Conservation (phyloP, 108 stramenopile species). For the Cyclotella baltica region DNA sequence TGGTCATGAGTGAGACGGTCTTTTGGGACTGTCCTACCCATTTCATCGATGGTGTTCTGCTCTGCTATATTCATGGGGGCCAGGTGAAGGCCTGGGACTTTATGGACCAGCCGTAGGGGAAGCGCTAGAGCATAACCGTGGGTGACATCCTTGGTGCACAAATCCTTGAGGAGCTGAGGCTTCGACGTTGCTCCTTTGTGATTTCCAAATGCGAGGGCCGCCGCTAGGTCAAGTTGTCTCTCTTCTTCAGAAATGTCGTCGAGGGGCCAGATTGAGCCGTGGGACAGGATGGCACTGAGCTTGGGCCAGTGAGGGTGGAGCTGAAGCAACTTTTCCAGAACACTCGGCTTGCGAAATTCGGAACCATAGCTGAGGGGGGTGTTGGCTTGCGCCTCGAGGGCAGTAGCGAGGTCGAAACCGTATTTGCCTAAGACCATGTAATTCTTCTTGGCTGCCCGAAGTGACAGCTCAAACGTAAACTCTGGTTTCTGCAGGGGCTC, state of each 20-base stretch:
- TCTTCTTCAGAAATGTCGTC: background rate
- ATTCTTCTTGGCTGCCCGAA: background rate
- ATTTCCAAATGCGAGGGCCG: slow-evolving; percentile 19
- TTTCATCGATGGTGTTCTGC: slow-evolving; percentile 22
- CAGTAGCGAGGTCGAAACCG: background rate
- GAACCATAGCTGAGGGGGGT: slow-evolving; percentile 1
- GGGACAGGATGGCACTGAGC: background rate
- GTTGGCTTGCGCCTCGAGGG: slow-evolving; percentile 10
- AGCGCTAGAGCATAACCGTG: slow-evolving; percentile 10
- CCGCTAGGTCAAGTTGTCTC: background rate
- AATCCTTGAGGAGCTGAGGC: slow-evolving; percentile 12
- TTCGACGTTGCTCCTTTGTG: slow-evolving; percentile 23
- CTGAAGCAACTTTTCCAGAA: background rate
- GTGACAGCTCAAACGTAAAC: slow-evolving; percentile 10
- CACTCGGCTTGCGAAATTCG: background rate
- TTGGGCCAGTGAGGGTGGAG: slow-evolving; percentile 25
- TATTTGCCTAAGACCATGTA: slow-evolving; percentile 4
- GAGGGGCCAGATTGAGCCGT: slow-evolving; percentile 21
- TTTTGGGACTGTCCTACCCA: slow-evolving; percentile 12
- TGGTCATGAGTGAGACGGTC: slow-evolving; percentile 3
- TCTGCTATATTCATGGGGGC: slow-evolving; percentile 13
- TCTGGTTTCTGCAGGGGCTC: no score
- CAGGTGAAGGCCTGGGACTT: slow-evolving; percentile 3
- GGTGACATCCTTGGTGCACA: background rate
- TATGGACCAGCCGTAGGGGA: background rate